Base-by-base conservation (phyloP, 345 rosid genomes). In the Eucalyptus cloeziana region DNA sequence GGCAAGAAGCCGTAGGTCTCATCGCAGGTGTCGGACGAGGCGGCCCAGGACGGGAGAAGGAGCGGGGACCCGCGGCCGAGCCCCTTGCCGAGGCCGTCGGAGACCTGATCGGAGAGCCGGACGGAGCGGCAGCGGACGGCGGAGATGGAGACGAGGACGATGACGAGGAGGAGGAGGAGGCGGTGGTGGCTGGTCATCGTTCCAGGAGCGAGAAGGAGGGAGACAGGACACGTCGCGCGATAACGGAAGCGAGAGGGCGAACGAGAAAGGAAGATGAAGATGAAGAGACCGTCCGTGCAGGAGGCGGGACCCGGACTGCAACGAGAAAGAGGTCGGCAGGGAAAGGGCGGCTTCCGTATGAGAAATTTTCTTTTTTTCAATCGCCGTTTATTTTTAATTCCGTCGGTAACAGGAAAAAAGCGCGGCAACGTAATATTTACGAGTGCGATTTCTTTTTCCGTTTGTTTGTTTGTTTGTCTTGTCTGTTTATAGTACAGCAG, bases 1-100 rank as follows among this genome's bases (percentile, higher is more conserved):
- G 95, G 95, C 91, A 93, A 5, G 92, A 93, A 93, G 25, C 95
- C 95, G 90, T 93, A 93, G 49, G 94, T 88, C 94, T 93, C 91
- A 64, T 93, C 94, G 89, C 95, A 93, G 30, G 93, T 31, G 56
- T 90, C 92, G 52, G 51, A 54, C 52, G 86, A 85, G 50, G 89
- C 69, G 50, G 89, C 58, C 43, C 24, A n/a, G 49, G 56, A 69
- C 47, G 21, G 88, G 86, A 49, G 67, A 33, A 22, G 31, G 90
- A 71, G 14, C 71, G 24, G 8, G 92, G n/a, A 25, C 37, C 22
- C 43, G 79, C 19, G 15, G 51, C 43, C 49, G 52, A 12, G 33
- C 86, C 19, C 19, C 47, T 67, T 37, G 85, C 49, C 64, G 69
- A 91, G 31, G 45, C 92, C 93, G 89, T 92, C 92, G 58, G 94